phyloP scores from a whole-genome alignment of 768 basidiomycete genomes.

The Mycena olivaceomarginata region DNA sequence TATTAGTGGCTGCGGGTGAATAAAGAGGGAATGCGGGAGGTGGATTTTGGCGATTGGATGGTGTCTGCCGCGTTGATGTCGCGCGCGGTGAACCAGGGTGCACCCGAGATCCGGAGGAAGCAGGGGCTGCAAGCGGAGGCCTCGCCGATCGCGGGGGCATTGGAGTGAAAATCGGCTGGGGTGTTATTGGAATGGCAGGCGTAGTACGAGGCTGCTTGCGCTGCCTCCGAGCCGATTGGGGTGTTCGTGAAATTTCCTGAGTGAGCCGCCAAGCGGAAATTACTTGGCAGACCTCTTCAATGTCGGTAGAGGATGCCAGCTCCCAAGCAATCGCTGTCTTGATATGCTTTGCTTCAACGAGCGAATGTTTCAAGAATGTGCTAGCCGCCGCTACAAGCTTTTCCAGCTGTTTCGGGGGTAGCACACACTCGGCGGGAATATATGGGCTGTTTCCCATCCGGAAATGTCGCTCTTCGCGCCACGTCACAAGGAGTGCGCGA shows the following conservation, averaged over 20 bases:
- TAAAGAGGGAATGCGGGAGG: background rate
- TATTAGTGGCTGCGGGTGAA: background rate
- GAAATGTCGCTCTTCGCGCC: slow-evolving; percentile 18
- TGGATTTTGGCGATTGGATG: background rate
- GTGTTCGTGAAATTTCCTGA: background rate
- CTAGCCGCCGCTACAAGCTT: background rate
- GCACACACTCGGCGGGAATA: slow-evolving; percentile 15
- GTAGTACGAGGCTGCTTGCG: background rate
- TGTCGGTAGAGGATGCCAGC: background rate
- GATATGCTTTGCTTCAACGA: slow-evolving; percentile 20
- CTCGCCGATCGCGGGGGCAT: too few relatives aligned
- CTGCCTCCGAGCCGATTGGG: background rate
- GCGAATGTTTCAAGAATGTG: background rate
- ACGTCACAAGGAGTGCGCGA: slow-evolving; percentile 5
- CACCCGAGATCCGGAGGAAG: background rate
- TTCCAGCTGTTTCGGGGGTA: slow-evolving; percentile 16
- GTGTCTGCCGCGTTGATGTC: background rate
- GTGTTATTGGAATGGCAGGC: background rate
- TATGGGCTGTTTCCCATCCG: slow-evolving; percentile 23
- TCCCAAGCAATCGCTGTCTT: slow-evolving; percentile 2
- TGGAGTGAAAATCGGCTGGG: background rate
- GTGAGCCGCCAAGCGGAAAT: background rate
- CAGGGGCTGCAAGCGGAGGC: background rate
- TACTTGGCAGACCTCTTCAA: slow-evolving; percentile 7
- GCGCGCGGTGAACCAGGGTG: background rate